Evolutionary conservation across 192 early-diverging fungal genomes (phyloP).

Genomic region (Coemansia sp.): DNA sequence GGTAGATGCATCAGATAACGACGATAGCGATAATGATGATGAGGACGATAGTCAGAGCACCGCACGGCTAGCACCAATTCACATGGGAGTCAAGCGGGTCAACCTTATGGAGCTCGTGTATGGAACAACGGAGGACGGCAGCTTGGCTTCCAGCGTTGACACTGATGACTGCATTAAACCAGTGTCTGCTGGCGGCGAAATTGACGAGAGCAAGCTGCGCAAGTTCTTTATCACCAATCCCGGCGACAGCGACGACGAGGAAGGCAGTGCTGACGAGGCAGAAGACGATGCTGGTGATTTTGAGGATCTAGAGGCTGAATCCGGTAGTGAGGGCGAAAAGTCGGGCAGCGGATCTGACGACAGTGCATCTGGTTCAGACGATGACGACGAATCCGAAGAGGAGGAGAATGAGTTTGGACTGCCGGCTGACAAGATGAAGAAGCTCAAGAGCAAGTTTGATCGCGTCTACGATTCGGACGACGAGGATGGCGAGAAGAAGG

Average conservation of each 20-base stretch:
- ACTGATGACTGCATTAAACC: conserved; percentile 46
- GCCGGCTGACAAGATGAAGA: conserved; percentile 75
- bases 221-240: conserved; percentile 43
- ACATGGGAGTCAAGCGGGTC: conserved; percentile 57
- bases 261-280: conserved; percentile 31
- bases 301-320: conserved; percentile 35
- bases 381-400: conserved; percentile 52
- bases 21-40: conserved; percentile 15
- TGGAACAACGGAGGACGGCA: conserved; percentile 58
- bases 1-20: conserved; percentile 16
- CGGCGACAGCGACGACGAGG: conserved; percentile 39
- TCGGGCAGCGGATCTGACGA: conserved; percentile 16
- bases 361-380: conserved; percentile 48
- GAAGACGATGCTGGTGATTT: conserved; percentile 56
- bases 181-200: conserved; percentile 28
- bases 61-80: conserved; percentile 35
- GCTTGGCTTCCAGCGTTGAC: conserved; percentile 39
- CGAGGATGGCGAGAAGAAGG: conserved; percentile 65
- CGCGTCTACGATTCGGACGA: conserved; percentile 80
- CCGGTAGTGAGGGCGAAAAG: conserved; percentile 51
- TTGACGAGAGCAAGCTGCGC: conserved; percentile 30
- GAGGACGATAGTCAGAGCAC: conserved; percentile 5
- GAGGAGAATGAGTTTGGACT: conserved; percentile 63
- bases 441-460: conserved; percentile 93
- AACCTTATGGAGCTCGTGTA: conserved; percentile 93